Evolutionary conservation across 257 asterid genomes (phyloP).

Genomic region (Ligustrum vulgare): DNA sequence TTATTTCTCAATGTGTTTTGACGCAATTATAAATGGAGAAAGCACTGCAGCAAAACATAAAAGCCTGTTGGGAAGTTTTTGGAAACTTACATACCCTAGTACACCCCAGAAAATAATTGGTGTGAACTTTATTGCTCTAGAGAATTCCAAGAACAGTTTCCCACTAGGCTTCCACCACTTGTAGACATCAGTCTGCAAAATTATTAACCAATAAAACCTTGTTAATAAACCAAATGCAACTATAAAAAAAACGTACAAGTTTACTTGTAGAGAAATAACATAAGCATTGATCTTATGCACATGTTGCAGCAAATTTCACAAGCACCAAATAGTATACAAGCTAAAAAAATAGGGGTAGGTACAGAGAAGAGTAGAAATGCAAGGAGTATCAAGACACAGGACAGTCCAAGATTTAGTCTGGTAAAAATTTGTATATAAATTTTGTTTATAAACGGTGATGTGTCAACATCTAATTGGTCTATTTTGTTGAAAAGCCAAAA

Average conservation of each 20-base stretch:
- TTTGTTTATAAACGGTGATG: too few relatives aligned
- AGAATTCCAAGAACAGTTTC: slow-evolving; percentile 57
- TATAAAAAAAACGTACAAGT: not conserved
- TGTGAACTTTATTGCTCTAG: slow-evolving; percentile 80
- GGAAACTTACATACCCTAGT: slow-evolving; percentile 61
- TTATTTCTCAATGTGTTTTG: slow-evolving; percentile 1
- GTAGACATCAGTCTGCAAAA: slow-evolving; percentile 72
- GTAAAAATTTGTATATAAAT: too few relatives aligned
- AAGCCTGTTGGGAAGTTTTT: not conserved
- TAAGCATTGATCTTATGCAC: not conserved
- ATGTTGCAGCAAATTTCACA: not conserved
- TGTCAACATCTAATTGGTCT: too few relatives aligned
- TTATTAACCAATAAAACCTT: slow-evolving; percentile 16
- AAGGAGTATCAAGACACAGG: not conserved
- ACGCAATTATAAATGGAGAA: not conserved
- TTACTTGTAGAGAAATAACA: not conserved
- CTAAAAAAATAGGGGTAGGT: not conserved
- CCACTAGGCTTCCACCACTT: slow-evolving; percentile 93
- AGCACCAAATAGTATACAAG: not conserved
- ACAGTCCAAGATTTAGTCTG: not conserved
- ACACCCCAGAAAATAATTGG: slow-evolving; percentile 92
- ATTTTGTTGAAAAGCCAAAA: too few relatives aligned
- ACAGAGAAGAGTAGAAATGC: not conserved
- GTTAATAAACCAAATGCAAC: not conserved
- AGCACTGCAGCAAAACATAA: slow-evolving; percentile 15